Evolutionary conservation across 345 rosid genomes (phyloP), one percentile per base, ranked within the genome.

Genomic region (Populus davidiana): DNA sequence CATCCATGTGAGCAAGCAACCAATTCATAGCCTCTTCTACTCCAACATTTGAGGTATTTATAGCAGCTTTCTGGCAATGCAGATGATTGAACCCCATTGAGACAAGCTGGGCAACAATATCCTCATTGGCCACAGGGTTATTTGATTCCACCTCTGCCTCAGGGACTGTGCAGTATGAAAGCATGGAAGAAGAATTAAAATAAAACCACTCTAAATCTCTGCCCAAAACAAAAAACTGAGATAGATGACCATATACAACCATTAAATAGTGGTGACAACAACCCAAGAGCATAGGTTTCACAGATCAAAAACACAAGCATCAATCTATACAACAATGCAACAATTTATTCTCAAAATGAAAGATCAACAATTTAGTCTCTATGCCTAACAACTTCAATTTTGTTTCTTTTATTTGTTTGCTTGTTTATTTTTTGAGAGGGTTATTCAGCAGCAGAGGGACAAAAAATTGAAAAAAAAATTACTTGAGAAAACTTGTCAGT

Each of bases 1-100:
- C 98, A 83, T 90, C 97, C 97, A 92, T 88, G 87, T 96, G 98
- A 67, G 90, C 83, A 75, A 96, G 90, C 73, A 96, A 78, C 99
- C 99, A 96, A 81, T 91, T 96, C 99, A 91, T 96, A 50, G 99
- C 98, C 85, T 92, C 98, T 84, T 96, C 98, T 6, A 91, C 89
- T 72, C 99, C 99, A 52, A 84, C 86, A 82, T 96, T 96, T 67
- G 86, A 90, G 69, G 98, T 90, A 75, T 84, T 89, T 80, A 96
- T 86, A 69, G 94, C 97, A 67, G 99, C 98, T 87, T 96, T 96
- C 93, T 93, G 88, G 81, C 99, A 96, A 80, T 87, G 97, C 83
- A 91, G 92, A 68, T 86, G 87, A 80, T 83, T 88, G 89, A 96
- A 96, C 17, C 98, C 99, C 98, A 96, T 93, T 7, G 94, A 89